Evolutionary conservation across 2,329 filamentous ascomycete genomes (phyloP).

Genomic region (Tetracladium maxilliforme): DNA sequence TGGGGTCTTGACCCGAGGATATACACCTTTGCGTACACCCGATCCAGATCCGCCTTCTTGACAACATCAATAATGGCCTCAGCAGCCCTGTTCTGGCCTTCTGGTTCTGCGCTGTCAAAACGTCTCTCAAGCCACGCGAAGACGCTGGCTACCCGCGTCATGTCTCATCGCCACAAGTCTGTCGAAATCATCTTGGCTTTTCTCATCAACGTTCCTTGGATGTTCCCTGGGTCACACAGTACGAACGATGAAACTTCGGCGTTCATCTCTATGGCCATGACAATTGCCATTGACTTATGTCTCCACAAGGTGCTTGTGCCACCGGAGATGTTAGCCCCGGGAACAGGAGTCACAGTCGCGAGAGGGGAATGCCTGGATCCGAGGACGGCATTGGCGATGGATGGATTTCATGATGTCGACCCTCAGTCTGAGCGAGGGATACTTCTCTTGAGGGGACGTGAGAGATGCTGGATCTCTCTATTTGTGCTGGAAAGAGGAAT

Average conservation of each 20-base stretch:
- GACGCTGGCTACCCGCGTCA: slow-evolving; percentile 45
- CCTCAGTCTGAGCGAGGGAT: slow-evolving; percentile 43
- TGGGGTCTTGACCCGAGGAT: slow-evolving; percentile 59
- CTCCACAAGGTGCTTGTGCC: slow-evolving; percentile 55
- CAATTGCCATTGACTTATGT: slow-evolving; percentile 53
- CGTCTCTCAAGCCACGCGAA: slow-evolving; percentile 50
- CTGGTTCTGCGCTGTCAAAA: slow-evolving; percentile 47
- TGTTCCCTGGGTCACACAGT: slow-evolving; percentile 51
- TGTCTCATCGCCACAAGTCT: slow-evolving; percentile 46
- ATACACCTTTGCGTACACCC: slow-evolving; percentile 51
- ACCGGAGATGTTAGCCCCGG: slow-evolving; percentile 27
- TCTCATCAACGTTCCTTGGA: slow-evolving; percentile 66
- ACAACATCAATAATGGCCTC: slow-evolving; percentile 58
- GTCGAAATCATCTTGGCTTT: slow-evolving; percentile 63
- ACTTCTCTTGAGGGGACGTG: slow-evolving; percentile 46
- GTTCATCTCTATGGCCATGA: slow-evolving; percentile 55
- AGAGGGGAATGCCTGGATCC: slow-evolving; percentile 56
- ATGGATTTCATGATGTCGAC: slow-evolving; percentile 52
- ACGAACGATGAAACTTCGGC: slow-evolving; percentile 61
- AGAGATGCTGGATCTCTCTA: slow-evolving; percentile 56
- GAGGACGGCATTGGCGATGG: slow-evolving; percentile 47
- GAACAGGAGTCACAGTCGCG: too few species aligned
- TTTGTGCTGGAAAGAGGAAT: slow-evolving; percentile 64
- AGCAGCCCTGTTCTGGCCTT: slow-evolving; percentile 51
- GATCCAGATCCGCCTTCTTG: slow-evolving; percentile 52